These are phyloP conservation scores for Coniferiporia weirii DNA, from an alignment of 1,284 basidiomycete species.

Conservation along the genomic window DNA sequence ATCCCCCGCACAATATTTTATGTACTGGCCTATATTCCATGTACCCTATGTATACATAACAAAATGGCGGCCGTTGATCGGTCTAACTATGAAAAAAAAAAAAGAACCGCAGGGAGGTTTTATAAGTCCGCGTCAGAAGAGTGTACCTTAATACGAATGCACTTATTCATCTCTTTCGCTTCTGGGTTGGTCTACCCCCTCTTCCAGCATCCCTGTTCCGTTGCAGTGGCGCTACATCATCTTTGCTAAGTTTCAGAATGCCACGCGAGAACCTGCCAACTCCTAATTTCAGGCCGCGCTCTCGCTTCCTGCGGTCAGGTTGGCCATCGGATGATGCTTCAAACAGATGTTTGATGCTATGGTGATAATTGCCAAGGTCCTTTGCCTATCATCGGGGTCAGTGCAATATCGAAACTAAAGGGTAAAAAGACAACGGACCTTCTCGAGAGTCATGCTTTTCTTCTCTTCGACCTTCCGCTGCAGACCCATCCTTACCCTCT, in stretches of 20 bases:
- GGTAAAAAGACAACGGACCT: conserved; percentile 40
- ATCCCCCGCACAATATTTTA: background rate
- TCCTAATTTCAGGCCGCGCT: conserved; percentile 66
- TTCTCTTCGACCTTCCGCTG: conserved; percentile 53
- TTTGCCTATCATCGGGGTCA: conserved; percentile 49
- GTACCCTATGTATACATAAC: background rate
- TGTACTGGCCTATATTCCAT: background rate
- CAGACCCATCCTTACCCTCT: conserved; percentile 65
- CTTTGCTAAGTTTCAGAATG: conserved; percentile 53
- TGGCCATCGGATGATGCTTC: conserved; percentile 35
- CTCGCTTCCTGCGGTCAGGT: conserved; percentile 40
- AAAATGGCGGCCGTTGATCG: conserved; percentile 1
- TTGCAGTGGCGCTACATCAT: conserved; percentile 49
- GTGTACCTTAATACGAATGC: background rate
- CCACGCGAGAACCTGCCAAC: conserved; percentile 71
- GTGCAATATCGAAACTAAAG: conserved; percentile 16
- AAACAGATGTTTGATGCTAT: conserved; percentile 62
- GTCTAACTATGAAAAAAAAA: background rate
- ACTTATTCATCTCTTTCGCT: background rate
- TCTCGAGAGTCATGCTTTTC: conserved; percentile 50
- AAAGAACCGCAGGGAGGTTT: background rate
- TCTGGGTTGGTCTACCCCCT: background rate
- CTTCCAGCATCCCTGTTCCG: conserved; percentile 21
- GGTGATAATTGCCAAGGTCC: conserved; percentile 76
- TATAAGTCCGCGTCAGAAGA: too few relatives aligned